These are phyloP conservation scores for Flaveria bidentis DNA, from an alignment of 129 eudicot species.

Conservation along the genomic window DNA sequence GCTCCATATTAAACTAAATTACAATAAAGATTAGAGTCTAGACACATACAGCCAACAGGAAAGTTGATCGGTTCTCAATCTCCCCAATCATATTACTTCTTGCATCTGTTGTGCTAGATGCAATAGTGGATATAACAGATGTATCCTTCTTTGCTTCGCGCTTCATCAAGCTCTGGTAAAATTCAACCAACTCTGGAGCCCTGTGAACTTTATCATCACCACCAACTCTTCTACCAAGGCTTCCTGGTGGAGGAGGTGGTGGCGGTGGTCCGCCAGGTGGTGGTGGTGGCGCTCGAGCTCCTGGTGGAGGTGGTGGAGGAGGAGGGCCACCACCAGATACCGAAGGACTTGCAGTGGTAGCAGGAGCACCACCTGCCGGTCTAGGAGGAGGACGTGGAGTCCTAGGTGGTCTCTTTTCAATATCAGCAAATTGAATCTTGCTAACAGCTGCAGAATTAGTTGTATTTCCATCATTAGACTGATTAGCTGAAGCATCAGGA, in stretches of 20 bases:
- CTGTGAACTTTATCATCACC: constrained; percentile 88
- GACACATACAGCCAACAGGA: constrained; percentile 82
- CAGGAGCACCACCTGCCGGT: constrained; percentile 48
- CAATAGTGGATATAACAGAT: constrained; percentile 50
- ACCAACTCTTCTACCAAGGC: constrained; percentile 61
- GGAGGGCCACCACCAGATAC: constrained; percentile 73
- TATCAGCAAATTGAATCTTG: constrained; percentile 69
- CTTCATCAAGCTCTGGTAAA: constrained; percentile 93
- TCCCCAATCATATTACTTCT: constrained; percentile 99
- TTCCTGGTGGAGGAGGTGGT: constrained; percentile 94
- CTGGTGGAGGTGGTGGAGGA: constrained; percentile 91
- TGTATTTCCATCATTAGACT: constrained; percentile 38
- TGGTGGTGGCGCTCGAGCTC: constrained; percentile 83
- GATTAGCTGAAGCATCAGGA: constrained; percentile 50
- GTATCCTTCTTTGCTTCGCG: constrained; percentile 97
- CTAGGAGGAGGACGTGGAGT: constrained; percentile 94
- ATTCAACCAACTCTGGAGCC: constrained; percentile 97
- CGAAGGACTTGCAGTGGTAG: constrained; percentile 33
- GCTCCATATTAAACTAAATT: not conserved
- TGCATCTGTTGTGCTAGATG: constrained; percentile 65
- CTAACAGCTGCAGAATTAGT: constrained; percentile 55
- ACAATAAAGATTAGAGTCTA: not conserved
- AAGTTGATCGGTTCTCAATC: constrained; percentile 94
- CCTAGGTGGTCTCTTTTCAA: constrained; percentile 89
- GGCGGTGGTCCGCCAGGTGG: constrained; percentile 71